Evolutionary conservation across 192 early-diverging fungal genomes (phyloP), one percentile per base, ranked within the genome.

Genomic region (Ramicandelaber brevisporus): DNA sequence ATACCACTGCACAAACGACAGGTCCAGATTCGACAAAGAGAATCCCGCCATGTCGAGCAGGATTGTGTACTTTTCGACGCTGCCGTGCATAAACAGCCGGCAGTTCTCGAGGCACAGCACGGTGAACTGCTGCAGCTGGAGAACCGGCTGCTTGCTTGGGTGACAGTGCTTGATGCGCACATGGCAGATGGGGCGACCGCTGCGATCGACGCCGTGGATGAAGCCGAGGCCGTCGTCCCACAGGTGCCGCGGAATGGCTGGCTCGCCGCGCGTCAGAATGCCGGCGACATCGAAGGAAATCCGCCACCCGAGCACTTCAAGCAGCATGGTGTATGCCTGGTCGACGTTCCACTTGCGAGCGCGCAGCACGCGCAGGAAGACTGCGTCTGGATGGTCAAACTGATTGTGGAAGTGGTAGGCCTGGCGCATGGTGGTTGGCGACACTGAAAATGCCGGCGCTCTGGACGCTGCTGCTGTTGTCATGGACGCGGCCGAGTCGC

Each of bases 331-430:
- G 20, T 72, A 56, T 2, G 84, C 72, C 40, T 58, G 65, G 22
- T 66, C 47, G 3, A 77, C 40, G 34, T 88, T 69, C 80, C 82
- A 92, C 38, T 88, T 88, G 20, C 86, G 56, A 9, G 84, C 86
- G 19, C 84, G 57, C 25, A 87, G 49, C 45, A 80, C 87, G 21
- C 83, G 56, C 25, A 83, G 58, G 11, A 77, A 21, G 20, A 80
- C 40, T 6, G 64, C 43, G 46, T 87, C 81, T 12, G 69, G 70
- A 27, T 76, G 62, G 34, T 78, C 71, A n/a, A n/a, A n/a, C n/a
- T n/a, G n/a, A n/a, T n/a, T n/a, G n/a, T n/a, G n/a, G n/a, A n/a
- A n/a, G n/a, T n/a, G n/a, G n/a, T n/a, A n/a, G n/a, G n/a, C n/a
- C n/a, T n/a, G n/a, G n/a, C n/a, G n/a, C 12, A 75, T 53, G 9